Base-by-base conservation (phyloP, 495 filamentous ascomycete species). In the Hypoxylon cercidicola region DNA sequence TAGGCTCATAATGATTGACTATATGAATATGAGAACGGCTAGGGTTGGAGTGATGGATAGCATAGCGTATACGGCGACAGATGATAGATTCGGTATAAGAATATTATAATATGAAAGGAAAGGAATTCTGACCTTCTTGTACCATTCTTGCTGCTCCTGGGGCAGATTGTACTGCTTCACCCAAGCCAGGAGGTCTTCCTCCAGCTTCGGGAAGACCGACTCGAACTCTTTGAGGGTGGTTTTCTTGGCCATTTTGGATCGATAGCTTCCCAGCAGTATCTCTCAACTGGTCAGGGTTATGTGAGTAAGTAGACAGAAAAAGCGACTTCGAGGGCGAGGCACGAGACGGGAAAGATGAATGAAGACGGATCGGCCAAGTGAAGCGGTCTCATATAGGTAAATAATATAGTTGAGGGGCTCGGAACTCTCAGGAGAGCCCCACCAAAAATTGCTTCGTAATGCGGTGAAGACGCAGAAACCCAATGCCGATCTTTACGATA, bases 181-280 rank as follows among this genome's bases (percentile, higher is more conserved):
- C 76, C 93, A 85, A 67, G 81, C 85, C 44, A 91, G 81, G 47
- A 99, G 80, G 62, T 91, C 92, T 70, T 90, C 82, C 72, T 92
- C 84, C 56, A 94, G 82, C 62, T 86, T 84, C 45, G 90, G 91
- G 83, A 96, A 97, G 72, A 97, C 82, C 13, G 85, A 78, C 82
- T 99, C 95, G 74, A 99, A 99, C 55, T 95, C 88, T 66, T 90
- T 82, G 60, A 90, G 84, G 37, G 88, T 91, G 25, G 88, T 92
- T 54, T 81, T 83, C 59, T 87, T 74, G 41, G 87, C 82, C 88
- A 89, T 90, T 43, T 66, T 82, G 6, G 23, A 25, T 6, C 3
- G 20, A 9, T 0, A 32, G 9, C 12, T 49, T 50, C 4, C 10
- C 13, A n/a, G 13, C 3, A 37, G 34, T n/a, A n/a, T n/a, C n/a